Conservation (phyloP, 2,329 filamentous ascomycete species). For the Phialophora macrospora region DNA sequence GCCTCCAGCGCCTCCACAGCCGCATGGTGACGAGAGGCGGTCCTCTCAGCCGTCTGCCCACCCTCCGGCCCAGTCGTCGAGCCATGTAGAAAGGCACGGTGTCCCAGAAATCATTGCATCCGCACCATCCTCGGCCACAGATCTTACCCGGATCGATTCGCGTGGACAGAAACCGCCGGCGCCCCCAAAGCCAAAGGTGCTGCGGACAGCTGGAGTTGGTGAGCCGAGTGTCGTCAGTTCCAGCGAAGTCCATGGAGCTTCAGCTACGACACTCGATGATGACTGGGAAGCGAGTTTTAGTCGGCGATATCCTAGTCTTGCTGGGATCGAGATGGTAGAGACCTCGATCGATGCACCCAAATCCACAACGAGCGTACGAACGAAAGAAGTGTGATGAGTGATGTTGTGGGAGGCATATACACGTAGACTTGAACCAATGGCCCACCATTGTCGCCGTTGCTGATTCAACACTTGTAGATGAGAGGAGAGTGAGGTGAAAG, state of each 20-base stretch:
- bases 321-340: conserved; percentile 86
- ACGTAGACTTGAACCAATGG: conserved; percentile 16
- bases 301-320: conserved; percentile 83
- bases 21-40: conserved; percentile 45
- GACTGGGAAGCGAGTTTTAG: conserved; percentile 74
- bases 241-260: conserved; percentile 36
- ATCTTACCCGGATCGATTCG: conserved; percentile 21
- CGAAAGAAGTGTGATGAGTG: conserved; percentile 46
- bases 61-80: conserved; percentile 5
- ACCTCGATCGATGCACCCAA: conserved; percentile 59
- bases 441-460: background rate
- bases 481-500: conserved; percentile 16
- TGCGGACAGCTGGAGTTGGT: conserved; percentile 56
- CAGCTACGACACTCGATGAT: conserved; percentile 52
- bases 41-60: conserved; percentile 39
- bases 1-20: conserved; percentile 42
- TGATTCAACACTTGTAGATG: background rate
- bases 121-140: conserved; percentile 32
- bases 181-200: conserved; percentile 65
- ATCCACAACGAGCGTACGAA: conserved; percentile 45
- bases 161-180: conserved; percentile 54
- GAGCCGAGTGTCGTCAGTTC: conserved; percentile 40
- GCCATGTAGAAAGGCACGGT: conserved; percentile 9
- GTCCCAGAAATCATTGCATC: conserved; percentile 23
- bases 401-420: conserved; percentile 16